A percentile compares a stretch with the other conserved stretches of the same genome.
phyloP scores from a whole-genome alignment of 83 land plant species.

The Isoetes engelmannii region DNA sequence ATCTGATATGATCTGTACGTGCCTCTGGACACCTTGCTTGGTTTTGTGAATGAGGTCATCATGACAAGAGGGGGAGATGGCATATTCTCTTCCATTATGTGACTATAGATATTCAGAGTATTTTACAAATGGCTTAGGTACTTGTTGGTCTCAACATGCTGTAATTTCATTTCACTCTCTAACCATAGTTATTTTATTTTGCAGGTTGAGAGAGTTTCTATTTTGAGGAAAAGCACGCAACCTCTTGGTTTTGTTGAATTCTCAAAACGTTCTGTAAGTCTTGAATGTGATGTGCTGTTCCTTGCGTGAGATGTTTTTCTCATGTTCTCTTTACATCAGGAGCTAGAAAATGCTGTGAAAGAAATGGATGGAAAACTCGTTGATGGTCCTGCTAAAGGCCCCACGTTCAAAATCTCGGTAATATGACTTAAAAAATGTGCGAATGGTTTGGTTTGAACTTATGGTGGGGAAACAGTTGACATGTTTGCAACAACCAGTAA shows the following conservation, averaged over 20 bases:
- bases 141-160: not conserved
- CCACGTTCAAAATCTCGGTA: constrained; percentile 33
- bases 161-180: not conserved
- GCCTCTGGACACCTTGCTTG: not conserved
- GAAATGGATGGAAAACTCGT: constrained; percentile 34
- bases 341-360: constrained; percentile 36
- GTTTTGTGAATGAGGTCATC: not conserved
- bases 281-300: not conserved
- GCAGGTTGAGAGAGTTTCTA: constrained; percentile 40
- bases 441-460: too few relatives aligned
- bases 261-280: constrained; percentile 27
- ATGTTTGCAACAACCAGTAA: too few relatives aligned
- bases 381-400: constrained; percentile 30
- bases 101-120: not conserved
- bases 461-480: too few relatives aligned
- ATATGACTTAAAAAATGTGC: not conserved
- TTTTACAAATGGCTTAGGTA: not conserved
- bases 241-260: constrained; percentile 42
- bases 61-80: not conserved
- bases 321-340: constrained; percentile 19
- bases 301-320: not conserved
- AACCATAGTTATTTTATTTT: constrained; percentile 1
- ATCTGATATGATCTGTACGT: too few relatives aligned
- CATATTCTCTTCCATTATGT: not conserved
- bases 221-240: constrained; percentile 25